Conservation (phyloP, 352 stramenopile genomes). For the Phytophthora tentaculata region DNA sequence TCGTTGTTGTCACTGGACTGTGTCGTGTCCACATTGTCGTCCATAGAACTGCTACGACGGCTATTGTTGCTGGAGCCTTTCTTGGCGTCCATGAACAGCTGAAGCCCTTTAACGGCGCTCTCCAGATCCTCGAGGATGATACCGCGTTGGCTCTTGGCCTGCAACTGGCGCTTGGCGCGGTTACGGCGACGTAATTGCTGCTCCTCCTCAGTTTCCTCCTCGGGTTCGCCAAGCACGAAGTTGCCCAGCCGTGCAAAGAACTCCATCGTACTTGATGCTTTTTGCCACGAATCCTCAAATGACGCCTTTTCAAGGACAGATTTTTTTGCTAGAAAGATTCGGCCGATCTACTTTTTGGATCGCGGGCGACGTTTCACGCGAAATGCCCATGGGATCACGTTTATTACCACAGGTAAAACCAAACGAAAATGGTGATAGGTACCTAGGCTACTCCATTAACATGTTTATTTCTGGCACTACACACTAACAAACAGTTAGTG, state of each 20-base stretch:
- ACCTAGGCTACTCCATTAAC: too few species aligned
- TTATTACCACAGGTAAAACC: background rate
- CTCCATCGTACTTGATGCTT: constrained; percentile 50
- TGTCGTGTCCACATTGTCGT: constrained; percentile 15
- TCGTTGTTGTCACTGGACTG: constrained; percentile 16
- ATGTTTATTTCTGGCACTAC: too few species aligned
- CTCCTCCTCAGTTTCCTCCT: constrained; percentile 66
- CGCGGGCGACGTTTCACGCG: constrained; percentile 4
- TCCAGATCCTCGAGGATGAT: constrained; percentile 87
- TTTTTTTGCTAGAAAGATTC: constrained; percentile 6
- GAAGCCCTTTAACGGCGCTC: constrained; percentile 60
- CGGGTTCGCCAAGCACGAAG: constrained; percentile 52
- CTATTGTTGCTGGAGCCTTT: constrained; percentile 8
- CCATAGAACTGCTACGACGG: constrained; percentile 23
- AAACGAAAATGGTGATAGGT: background rate
- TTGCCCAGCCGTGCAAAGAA: constrained; percentile 61
- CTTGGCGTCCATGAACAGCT: constrained; percentile 60
- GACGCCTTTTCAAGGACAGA: background rate
- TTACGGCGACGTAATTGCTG: constrained; percentile 49
- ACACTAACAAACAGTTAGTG: too few species aligned
- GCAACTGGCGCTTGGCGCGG: constrained; percentile 63
- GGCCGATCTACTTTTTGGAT: constrained; percentile 8
- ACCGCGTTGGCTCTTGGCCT: constrained; percentile 77
- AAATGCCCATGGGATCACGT: constrained; percentile 1
- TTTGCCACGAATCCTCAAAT: constrained; percentile 12